Percentiles rank a stretch among this genome's conserved stretches.
phyloP scores from a whole-genome alignment of 1,284 basidiomycete genomes.

The Vanrija pseudolonga region DNA sequence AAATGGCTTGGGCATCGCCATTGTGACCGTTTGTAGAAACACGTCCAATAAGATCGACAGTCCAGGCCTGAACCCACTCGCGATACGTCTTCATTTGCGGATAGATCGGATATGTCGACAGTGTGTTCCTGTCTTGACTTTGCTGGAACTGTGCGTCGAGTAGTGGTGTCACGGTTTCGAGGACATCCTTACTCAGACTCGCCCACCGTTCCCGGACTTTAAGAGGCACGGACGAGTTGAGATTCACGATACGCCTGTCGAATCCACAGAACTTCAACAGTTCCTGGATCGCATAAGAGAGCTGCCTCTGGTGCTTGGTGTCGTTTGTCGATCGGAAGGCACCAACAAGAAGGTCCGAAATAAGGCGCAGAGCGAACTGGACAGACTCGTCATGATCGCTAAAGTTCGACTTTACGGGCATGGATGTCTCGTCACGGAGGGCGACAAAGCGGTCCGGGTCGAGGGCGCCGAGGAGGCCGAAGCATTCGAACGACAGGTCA shows the following conservation, averaged over 20 bases:
- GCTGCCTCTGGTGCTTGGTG: conserved; percentile 81
- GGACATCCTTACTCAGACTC: conserved; percentile 71
- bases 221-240: conserved; percentile 57
- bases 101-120: conserved; percentile 64
- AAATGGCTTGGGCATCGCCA: conserved; percentile 57
- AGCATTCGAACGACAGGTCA: conserved; percentile 76
- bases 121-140: conserved; percentile 47
- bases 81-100: conserved; percentile 72
- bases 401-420: conserved; percentile 80
- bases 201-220: conserved; percentile 70
- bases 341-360: conserved; percentile 81
- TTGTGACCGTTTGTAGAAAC: conserved; percentile 12
- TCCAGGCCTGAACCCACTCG: conserved; percentile 95
- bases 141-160: conserved; percentile 66
- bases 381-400: conserved; percentile 73
- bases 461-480: conserved; percentile 89
- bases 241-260: conserved; percentile 52
- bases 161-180: conserved; percentile 86
- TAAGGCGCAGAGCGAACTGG: conserved; percentile 78
- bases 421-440: conserved; percentile 56
- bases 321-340: conserved; percentile 92
- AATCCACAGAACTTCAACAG: conserved; percentile 86
- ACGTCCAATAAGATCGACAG: conserved; percentile 73
- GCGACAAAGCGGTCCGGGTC: conserved; percentile 81
- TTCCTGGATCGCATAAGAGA: conserved; percentile 92